Conservation (phyloP, 1,139 yeast species). For the Pichia sp. region DNA sequence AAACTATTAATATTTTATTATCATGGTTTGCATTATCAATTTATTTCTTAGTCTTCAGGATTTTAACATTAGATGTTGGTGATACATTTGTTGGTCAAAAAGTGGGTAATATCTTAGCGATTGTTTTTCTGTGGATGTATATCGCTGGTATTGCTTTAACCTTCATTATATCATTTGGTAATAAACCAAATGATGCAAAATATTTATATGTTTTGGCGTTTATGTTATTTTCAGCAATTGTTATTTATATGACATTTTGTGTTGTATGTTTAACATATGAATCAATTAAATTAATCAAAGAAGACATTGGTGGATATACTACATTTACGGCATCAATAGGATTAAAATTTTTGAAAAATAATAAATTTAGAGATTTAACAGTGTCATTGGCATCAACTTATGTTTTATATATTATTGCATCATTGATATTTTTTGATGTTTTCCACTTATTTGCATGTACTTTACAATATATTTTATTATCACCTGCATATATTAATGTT, state of each 20-base stretch:
- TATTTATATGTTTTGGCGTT: slow-evolving; percentile 72
- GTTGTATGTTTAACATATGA: slow-evolving; percentile 75
- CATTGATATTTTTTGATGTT: slow-evolving; percentile 67
- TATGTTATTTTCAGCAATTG: slow-evolving; percentile 78
- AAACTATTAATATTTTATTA: slow-evolving; percentile 54
- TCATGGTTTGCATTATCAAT: slow-evolving; percentile 77
- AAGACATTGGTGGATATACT: slow-evolving; percentile 30
- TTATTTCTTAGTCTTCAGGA: slow-evolving; percentile 68
- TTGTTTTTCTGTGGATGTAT: slow-evolving; percentile 82
- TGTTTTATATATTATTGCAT: slow-evolving; percentile 67
- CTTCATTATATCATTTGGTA: slow-evolving; percentile 87
- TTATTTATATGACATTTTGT: slow-evolving; percentile 87
- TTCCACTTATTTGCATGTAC: slow-evolving; percentile 72
- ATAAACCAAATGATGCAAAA: slow-evolving; percentile 88
- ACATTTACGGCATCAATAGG: slow-evolving; percentile 39
- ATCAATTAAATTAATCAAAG: slow-evolving; percentile 40
- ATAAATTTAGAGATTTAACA: slow-evolving; percentile 73
- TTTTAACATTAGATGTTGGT: slow-evolving; percentile 46
- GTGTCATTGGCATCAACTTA: slow-evolving; percentile 86
- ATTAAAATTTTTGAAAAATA: slow-evolving; percentile 47
- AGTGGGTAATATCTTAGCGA: slow-evolving; percentile 63
- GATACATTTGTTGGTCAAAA: slow-evolving; percentile 40
- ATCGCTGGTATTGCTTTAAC: slow-evolving; percentile 80
- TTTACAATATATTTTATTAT: slow-evolving; percentile 59
- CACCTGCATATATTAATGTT: slow-evolving; percentile 74